Conservation (phyloP, 2,329 filamentous ascomycete genomes). For the Didymellaceae sp. region DNA sequence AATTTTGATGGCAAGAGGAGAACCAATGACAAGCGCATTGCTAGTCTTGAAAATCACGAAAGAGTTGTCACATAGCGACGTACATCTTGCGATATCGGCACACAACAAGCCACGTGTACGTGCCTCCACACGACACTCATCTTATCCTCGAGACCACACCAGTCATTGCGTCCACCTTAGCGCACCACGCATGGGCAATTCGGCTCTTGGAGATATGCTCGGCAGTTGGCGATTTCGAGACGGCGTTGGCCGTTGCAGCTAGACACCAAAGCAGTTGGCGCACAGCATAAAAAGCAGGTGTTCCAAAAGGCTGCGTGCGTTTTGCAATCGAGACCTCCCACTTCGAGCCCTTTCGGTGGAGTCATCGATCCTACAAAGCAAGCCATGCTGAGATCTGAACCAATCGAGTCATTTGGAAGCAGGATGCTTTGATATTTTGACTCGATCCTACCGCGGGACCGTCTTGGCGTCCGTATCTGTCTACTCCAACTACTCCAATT, state of each 20-base stretch:
- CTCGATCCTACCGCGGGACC: background rate
- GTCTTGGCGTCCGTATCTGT: background rate
- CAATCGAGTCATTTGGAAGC: background rate
- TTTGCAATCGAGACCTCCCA: background rate
- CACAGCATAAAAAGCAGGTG: background rate
- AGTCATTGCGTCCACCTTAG: too few species aligned
- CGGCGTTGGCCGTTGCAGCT: background rate
- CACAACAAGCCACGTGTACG: too few species aligned
- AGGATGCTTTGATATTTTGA: background rate
- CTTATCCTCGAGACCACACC: too few species aligned
- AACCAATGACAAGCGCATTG: too few species aligned
- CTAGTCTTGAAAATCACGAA: too few species aligned
- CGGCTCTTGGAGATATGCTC: too few species aligned
- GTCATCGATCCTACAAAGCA: background rate
- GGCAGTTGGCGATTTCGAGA: background rate
- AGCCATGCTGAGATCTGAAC: background rate
- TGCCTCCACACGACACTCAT: too few species aligned
- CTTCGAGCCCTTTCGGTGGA: background rate
- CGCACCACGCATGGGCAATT: too few species aligned
- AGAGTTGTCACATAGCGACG: too few species aligned
- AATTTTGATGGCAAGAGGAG: too few species aligned
- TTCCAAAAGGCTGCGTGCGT: background rate
- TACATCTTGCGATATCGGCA: too few species aligned
- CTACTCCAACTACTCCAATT: slow-evolving; percentile 2
- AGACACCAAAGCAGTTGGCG: background rate